Evolutionary conservation across 345 rosid genomes (phyloP).

Genomic region (Eutrema yunnanense): DNA sequence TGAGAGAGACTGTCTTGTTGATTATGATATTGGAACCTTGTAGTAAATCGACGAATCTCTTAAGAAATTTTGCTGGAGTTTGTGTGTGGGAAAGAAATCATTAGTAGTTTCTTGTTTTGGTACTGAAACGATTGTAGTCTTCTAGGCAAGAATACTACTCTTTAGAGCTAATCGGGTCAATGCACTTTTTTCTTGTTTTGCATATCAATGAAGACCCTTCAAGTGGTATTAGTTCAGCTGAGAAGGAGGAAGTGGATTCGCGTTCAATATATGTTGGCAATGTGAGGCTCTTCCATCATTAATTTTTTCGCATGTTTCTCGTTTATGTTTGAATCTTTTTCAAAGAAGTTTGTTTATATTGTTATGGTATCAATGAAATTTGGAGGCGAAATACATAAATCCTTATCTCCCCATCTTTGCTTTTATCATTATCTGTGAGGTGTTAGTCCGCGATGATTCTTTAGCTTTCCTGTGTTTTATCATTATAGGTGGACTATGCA

Average conservation of each 20-base stretch:
- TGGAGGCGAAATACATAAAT: not conserved
- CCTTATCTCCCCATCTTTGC: not conserved
- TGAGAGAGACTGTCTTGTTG: not conserved
- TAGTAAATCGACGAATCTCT: not conserved
- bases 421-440: not conserved
- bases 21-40: not conserved
- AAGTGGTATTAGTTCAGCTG: slow-evolving; percentile 59
- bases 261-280: slow-evolving; percentile 97
- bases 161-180: slow-evolving; percentile 1
- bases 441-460: not conserved
- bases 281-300: slow-evolving; percentile 51
- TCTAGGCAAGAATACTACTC: not conserved
- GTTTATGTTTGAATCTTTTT: not conserved
- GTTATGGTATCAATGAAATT: not conserved
- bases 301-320: slow-evolving; percentile 4
- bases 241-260: slow-evolving; percentile 96
- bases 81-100: not conserved
- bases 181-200: slow-evolving; percentile 1
- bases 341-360: not conserved
- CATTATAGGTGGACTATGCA: slow-evolving; percentile 68
- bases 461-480: not conserved
- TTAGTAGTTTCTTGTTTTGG: not conserved
- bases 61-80: not conserved
- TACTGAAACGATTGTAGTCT: not conserved
- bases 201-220: slow-evolving; percentile 57